Evolutionary conservation across 345 rosid genomes (phyloP), one percentile per base, ranked within the genome.

Genomic region (Excoecaria agallocha): DNA sequence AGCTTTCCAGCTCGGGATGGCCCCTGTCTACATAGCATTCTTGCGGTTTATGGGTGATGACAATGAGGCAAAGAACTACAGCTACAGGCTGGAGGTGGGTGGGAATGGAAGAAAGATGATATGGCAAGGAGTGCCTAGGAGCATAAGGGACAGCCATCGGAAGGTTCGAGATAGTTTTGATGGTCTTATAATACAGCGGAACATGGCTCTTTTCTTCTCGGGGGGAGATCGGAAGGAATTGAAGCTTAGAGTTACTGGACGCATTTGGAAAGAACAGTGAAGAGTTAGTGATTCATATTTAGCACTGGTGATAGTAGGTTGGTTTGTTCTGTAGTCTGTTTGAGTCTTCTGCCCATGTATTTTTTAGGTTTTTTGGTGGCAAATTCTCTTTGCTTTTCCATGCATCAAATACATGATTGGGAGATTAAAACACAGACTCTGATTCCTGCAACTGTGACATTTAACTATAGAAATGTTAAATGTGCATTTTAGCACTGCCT

Each of bases 261-360:
- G 97, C 60, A 91, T 91, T 54, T 91, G 97, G 97, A 91, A 88
- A 84, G 97, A 91, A 65, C 91, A 87, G 83, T 91, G 79, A 84
- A 46, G 19, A 25, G 45, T 17, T 41, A 38, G 22, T 35, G 37
- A 8, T 38, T 58, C 46, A 35, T 11, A 65, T 66, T 63, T 50
- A 20, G 20, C 17, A 46, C 46, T 16, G 16, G 38, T 63, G 76
- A 74, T 46, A 66, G 45, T 76, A 75, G 81, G 65, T 67, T 25
- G 64, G 66, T 76, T 48, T 72, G 20, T 51, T 60, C 38, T 25
- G 70, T 77, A 57, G 80, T 59, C 17, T 41, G 45, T 30, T 30
- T 12, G 67, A 43, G 81, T 86, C 80, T 78, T 76, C 72, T 25
- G 17, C 12, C 61, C 67, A 62, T 80, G 76, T 79, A 75, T 74